A percentile compares a stretch with the other conserved stretches of the same genome.
These are phyloP conservation scores for Incumbomyces delicatus DNA, from an alignment of 2,329 filamentous ascomycete species.

Conservation along the genomic window DNA sequence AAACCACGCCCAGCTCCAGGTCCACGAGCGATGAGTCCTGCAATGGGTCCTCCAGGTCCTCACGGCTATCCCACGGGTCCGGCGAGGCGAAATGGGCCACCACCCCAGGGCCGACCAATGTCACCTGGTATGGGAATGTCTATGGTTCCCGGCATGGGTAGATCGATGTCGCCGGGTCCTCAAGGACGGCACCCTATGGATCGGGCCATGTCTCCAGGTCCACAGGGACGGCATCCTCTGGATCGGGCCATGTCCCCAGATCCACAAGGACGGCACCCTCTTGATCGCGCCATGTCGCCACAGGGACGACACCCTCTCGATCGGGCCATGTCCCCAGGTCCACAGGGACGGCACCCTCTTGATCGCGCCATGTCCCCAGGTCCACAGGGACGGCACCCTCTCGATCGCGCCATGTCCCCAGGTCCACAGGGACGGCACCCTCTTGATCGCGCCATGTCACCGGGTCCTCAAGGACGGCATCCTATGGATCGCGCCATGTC, in stretches of 20 bases:
- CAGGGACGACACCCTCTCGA: too few species aligned
- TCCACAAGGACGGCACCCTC: slow-evolving; percentile 9
- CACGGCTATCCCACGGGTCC: slow-evolving; percentile 25
- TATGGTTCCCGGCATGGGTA: slow-evolving; percentile 40
- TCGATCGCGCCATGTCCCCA: too few species aligned
- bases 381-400: too few species aligned
- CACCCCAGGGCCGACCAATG: slow-evolving; percentile 27
- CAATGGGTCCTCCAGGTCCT: slow-evolving; percentile 23
- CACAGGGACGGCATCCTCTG: slow-evolving; percentile 9
- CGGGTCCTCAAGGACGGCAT: slow-evolving; percentile 2
- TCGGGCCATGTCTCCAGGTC: slow-evolving; percentile 15
- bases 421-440: too few species aligned
- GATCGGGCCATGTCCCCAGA: not conserved
- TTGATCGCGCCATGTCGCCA: too few species aligned
- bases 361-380: too few species aligned
- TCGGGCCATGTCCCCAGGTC: slow-evolving; percentile 19
- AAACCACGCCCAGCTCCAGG: slow-evolving; percentile 59
- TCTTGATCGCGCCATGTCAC: not conserved
- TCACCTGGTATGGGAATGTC: slow-evolving; percentile 27
- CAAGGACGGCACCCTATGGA: slow-evolving; percentile 13
- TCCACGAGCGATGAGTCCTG: slow-evolving; percentile 23
- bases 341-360: not conserved
- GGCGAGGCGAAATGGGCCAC: slow-evolving; percentile 14
- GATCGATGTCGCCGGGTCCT: not conserved
- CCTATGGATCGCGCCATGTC: slow-evolving; percentile 20